A percentile compares a stretch with the other conserved stretches of the same genome.
Evolutionary conservation across 495 filamentous ascomycete genomes (phyloP).

Genomic region (Evernia prunastri): DNA sequence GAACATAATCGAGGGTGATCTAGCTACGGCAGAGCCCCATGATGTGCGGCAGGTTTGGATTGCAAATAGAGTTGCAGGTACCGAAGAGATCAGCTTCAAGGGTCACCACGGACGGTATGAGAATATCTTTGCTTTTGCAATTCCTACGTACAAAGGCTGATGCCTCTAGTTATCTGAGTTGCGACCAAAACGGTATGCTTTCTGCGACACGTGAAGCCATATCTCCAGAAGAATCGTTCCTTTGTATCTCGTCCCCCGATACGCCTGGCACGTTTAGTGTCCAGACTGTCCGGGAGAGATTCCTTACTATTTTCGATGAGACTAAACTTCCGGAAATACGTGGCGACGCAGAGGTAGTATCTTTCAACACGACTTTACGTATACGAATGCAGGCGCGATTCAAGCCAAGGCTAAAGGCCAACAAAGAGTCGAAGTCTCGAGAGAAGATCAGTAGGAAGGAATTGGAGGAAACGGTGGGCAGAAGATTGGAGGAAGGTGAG

Average conservation of each 20-base stretch:
- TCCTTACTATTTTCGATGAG: constrained; percentile 45
- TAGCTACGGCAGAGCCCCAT: constrained; percentile 78
- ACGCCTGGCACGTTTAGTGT: constrained; percentile 61
- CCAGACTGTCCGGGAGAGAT: constrained; percentile 58
- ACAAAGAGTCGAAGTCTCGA: constrained; percentile 69
- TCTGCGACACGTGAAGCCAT: constrained; percentile 74
- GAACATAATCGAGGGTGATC: constrained; percentile 75
- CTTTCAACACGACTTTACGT: constrained; percentile 68
- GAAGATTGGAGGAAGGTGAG: constrained; percentile 74
- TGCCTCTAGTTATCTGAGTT: constrained; percentile 58
- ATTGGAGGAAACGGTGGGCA: constrained; percentile 74
- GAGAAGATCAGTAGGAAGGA: constrained; percentile 84
- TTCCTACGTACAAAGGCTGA: constrained; percentile 4
- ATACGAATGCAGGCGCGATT: constrained; percentile 93
- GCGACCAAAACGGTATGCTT: constrained; percentile 75
- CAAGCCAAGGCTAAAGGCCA: constrained; percentile 72
- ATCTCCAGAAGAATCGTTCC: constrained; percentile 72
- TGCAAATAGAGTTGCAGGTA: constrained; percentile 76
- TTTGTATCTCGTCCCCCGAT: constrained; percentile 56
- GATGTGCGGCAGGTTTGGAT: constrained; percentile 95
- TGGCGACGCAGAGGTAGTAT: constrained; percentile 66
- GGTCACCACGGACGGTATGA: constrained; percentile 73
- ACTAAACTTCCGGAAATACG: constrained; percentile 56
- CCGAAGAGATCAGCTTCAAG: constrained; percentile 76
- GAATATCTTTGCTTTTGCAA: background rate